A percentile compares a stretch with the other conserved stretches of the same genome.
Conservation (phyloP, 805 yeast species). For the Wickerhamiella azymoides region DNA sequence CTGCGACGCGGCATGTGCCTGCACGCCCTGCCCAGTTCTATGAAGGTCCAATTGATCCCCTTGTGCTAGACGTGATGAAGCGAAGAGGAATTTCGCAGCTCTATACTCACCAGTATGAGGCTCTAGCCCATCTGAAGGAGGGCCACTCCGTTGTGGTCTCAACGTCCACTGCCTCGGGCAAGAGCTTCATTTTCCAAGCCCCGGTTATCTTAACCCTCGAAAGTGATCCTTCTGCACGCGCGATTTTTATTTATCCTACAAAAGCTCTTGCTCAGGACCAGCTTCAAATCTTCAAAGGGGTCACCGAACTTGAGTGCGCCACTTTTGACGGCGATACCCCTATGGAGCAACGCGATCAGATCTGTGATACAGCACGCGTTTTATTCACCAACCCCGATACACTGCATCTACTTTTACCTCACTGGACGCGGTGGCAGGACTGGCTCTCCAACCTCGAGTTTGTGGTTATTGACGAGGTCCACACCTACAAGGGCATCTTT, state of each 20-base stretch:
- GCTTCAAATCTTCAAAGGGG: constrained; percentile 56
- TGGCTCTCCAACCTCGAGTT: constrained; percentile 51
- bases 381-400: constrained; percentile 94
- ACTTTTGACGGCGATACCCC: constrained; percentile 95
- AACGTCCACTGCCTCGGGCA: constrained; percentile 95
- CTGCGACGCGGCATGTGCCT: constrained; percentile 49
- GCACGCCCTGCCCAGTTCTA: constrained; percentile 10
- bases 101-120: constrained; percentile 74
- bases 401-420: constrained; percentile 73
- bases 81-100: constrained; percentile 38
- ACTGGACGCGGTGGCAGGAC: constrained; percentile 56
- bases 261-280: constrained; percentile 98
- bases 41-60: constrained; percentile 15
- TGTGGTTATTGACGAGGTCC: constrained; percentile 75
- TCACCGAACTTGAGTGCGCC: constrained; percentile 45
- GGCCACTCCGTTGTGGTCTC: constrained; percentile 68
- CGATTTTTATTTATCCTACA: constrained; percentile 87
- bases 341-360: constrained; percentile 33
- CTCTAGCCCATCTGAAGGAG: constrained; percentile 38
- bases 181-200: constrained; percentile 79
- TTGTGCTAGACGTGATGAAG: constrained; percentile 32
- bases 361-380: constrained; percentile 55
- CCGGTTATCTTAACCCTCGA: constrained; percentile 48
- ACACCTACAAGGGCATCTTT: constrained; percentile 77
- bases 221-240: constrained; percentile 36